Evolutionary conservation across 306 rosid genomes (phyloP), one percentile per base, ranked within the genome.

Genomic region (Medicago ruthenica): DNA sequence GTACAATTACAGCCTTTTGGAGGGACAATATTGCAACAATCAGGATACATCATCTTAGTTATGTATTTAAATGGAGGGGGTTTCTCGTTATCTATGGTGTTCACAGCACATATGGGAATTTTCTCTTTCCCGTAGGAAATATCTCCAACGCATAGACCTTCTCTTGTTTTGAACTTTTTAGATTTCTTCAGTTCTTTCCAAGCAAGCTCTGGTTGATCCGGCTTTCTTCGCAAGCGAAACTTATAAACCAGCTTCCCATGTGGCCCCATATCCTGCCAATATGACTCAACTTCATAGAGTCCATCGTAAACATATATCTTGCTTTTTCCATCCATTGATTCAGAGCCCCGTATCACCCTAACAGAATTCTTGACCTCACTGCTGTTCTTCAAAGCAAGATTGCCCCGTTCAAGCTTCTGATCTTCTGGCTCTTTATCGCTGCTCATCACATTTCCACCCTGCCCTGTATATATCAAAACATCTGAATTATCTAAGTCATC

Each of bases 381-480:
- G 78, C 97, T 95, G 75, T 86, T 95, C 84, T 86, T 90, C 93
- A 95, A 62, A 55, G 97, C 95, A 67, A 95, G 97, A 78, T 95
- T 95, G 69, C 98, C 98, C 75, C 96, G 86, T 76, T 88, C 89
- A 79, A 92, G 97, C 88, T 89, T 95, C 84, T 95, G 96, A 79
- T 95, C 97, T 81, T 90, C 98, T n/a, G 97, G 98, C 77, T 85
- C 85, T 81, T 84, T 95, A 47, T 59, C 91, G 22, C 76, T 40
- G 63, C 78, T 76, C 83, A 89, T 80, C 74, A 95, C 83, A 89
- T 89, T 90, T 61, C 97, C 98, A 73, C 98, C 98, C 79, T 92
- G 97, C 39, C 98, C 98, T 0, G 93, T 87, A 78, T 92, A 95
- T 47, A 77, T 79, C 87, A 95, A 81, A 78, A 84, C 86, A 82